Conservation (phyloP, 2,329 filamentous ascomycete genomes). For the Tolypocladium ophioglossoides region DNA sequence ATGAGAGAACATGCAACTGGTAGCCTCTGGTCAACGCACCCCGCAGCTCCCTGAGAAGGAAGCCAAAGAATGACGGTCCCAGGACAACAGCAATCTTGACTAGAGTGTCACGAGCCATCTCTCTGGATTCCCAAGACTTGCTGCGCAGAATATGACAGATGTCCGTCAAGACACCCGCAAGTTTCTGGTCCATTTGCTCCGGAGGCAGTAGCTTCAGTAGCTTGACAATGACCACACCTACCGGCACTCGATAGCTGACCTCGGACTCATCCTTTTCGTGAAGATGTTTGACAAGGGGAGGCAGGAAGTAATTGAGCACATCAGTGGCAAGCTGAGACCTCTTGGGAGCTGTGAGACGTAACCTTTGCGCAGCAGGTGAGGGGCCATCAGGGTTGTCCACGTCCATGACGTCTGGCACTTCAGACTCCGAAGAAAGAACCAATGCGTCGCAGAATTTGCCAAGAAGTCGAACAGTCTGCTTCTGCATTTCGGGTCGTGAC, state of each 20-base stretch:
- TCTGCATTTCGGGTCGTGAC: constrained; percentile 72
- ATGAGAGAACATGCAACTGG: constrained; percentile 90
- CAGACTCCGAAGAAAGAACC: constrained; percentile 39
- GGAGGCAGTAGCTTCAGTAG: constrained; percentile 70
- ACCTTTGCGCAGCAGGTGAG: constrained; percentile 23
- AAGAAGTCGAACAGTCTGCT: constrained; percentile 73
- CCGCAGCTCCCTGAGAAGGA: constrained; percentile 84
- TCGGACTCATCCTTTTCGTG: constrained; percentile 92
- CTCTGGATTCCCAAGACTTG: constrained; percentile 76
- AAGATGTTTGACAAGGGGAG: constrained; percentile 71
- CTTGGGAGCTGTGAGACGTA: constrained; percentile 57
- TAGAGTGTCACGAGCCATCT: constrained; percentile 82
- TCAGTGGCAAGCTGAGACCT: constrained; percentile 60
- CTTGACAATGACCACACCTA: constrained; percentile 82
- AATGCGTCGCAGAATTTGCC: constrained; percentile 74
- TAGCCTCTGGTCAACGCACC: constrained; percentile 77
- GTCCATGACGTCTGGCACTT: constrained; percentile 29
- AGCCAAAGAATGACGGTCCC: constrained; percentile 75
- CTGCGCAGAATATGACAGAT: constrained; percentile 89
- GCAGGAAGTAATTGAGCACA: constrained; percentile 64
- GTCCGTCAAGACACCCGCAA: constrained; percentile 80
- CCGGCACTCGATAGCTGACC: constrained; percentile 84
- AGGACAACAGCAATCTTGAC: constrained; percentile 73
- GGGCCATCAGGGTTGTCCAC: constrained; percentile 22
- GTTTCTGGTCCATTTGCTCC: constrained; percentile 58